phyloP scores from a whole-genome alignment of 306 rosid species.

The Inga laurina region DNA sequence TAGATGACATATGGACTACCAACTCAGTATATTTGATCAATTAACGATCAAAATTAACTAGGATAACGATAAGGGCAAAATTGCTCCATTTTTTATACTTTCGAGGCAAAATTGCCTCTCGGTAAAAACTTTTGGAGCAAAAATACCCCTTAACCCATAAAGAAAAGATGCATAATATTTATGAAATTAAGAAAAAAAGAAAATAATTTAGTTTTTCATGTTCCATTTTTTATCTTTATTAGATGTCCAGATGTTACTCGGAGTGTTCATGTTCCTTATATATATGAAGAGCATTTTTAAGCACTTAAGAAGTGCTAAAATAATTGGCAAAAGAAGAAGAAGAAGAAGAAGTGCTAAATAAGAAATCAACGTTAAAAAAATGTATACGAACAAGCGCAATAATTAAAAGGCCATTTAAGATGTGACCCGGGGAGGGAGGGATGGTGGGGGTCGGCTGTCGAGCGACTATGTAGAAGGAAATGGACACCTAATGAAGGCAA shows the following conservation, averaged over 20 bases:
- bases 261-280: neutral
- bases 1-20: too few species aligned
- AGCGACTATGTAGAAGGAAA: too few species aligned
- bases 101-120: too few species aligned
- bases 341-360: neutral
- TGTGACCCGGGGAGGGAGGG: too few species aligned
- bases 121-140: too few species aligned
- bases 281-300: neutral
- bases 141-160: neutral
- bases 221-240: neutral
- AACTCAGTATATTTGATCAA: too few species aligned
- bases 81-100: too few species aligned
- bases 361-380: neutral
- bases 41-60: too few species aligned
- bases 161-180: neutral
- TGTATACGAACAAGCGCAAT: neutral
- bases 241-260: neutral
- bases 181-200: too few species aligned
- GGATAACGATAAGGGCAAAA: too few species aligned
- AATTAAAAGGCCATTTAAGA: neutral
- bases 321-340: too few species aligned
- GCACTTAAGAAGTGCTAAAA: neutral
- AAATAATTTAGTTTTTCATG: neutral
- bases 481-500: neutral
- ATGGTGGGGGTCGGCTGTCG: too few species aligned